Base-by-base conservation (phyloP, 2,329 filamentous ascomycete genomes). In the Sordariomycetes sp. region DNA sequence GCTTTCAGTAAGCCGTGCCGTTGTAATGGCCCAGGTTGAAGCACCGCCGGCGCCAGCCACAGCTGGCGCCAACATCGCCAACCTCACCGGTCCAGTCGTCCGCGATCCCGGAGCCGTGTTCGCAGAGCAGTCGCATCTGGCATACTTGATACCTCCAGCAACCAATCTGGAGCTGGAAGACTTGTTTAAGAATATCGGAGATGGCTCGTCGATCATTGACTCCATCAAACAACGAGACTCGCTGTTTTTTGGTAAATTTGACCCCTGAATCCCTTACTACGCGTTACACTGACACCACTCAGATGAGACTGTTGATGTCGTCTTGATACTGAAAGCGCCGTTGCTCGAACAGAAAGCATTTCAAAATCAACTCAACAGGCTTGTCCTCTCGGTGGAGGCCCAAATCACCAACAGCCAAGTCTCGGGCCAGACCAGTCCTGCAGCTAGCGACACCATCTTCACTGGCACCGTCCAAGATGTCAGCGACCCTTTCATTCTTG, bases 261-360 rank as follows among this genome's bases (percentile, higher is more conserved):
- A 16, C 8, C 30, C 18, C 25, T 25, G 14, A 11, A 70, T 61
- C 49, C 51, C 38, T 35, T 9, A 14, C 15, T 14, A 11, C 9
- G 24, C 14, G 12, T 6, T 2, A 23, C 29, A 28, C 18, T 23
- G 17, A 33, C 11, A 15, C 4, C 17, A 18, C 17, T 9, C 60
- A 87, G 83, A 88, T 70, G 83, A 88, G 63, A 75, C 75, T 18
- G 68, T 83, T 37, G 64, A 79, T 42, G 67, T 86, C 14, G 76
- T 83, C 48, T 61, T 87, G 41, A 65, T 85, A 9, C 67, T 88
- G 37, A 72, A 73, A 46, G 78, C 78, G 8, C 76, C 78, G 4
- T 66, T 70, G 47, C 62, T 71, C 36, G 69, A 75, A 36, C 70
- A 81, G 39, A 53, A 63, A 21, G 60, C 63, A 0, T 58, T 86